Percentiles rank a stretch among this genome's conserved stretches.
These are phyloP conservation scores for Colletotrichum graminicola DNA, from an alignment of 2,329 filamentous ascomycete species.

Conservation along the genomic window DNA sequence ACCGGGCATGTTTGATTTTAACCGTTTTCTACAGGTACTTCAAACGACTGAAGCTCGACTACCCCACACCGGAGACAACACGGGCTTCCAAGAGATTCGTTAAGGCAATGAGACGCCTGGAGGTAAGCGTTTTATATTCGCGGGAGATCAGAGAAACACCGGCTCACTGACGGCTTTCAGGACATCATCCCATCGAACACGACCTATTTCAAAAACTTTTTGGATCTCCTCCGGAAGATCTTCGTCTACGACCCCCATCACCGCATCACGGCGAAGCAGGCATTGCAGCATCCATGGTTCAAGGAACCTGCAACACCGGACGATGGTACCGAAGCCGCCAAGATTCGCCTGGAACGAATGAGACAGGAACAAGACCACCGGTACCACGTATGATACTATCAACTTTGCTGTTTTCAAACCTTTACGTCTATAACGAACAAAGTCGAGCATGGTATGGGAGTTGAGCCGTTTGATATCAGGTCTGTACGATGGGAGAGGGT, in stretches of 20 bases:
- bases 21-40: conserved; percentile 66
- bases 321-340: conserved; percentile 76
- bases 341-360: conserved; percentile 69
- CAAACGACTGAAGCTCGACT: conserved; percentile 74
- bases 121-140: conserved; percentile 59
- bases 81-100: conserved; percentile 75
- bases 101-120: conserved; percentile 77
- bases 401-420: conserved; percentile 34
- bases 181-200: conserved; percentile 74
- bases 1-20: not conserved
- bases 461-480: conserved; percentile 42
- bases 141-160: not conserved
- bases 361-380: conserved; percentile 55
- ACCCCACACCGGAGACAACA: conserved; percentile 73
- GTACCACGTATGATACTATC: conserved; percentile 37
- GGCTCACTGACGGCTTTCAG: conserved; percentile 53
- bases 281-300: conserved; percentile 77
- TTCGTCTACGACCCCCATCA: conserved; percentile 76
- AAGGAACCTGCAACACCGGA: conserved; percentile 72
- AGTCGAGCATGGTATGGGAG: conserved; percentile 43
- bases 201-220: conserved; percentile 71
- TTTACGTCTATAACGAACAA: conserved; percentile 43
- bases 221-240: conserved; percentile 74
- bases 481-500: conserved; percentile 39
- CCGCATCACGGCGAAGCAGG: conserved; percentile 75